Percentiles rank a stretch among this genome's conserved stretches.
Evolutionary conservation across 306 rosid species (phyloP).

Genomic region (Cicer yamashitae): DNA sequence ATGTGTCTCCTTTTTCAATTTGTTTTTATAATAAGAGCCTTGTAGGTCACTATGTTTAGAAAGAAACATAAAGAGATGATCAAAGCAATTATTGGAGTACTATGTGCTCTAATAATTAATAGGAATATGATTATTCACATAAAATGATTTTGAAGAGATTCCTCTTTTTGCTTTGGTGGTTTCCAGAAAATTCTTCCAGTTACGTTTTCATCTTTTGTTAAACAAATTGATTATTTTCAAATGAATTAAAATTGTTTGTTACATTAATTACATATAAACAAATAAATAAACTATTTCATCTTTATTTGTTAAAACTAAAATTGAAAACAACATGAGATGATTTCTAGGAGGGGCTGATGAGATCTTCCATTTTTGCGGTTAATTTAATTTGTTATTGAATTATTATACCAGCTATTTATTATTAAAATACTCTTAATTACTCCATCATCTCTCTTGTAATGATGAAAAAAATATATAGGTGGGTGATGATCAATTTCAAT

Average conservation of each 20-base stretch:
- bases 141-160: neutral
- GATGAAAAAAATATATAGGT: too few species aligned
- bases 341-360: neutral
- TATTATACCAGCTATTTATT: too few species aligned
- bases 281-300: too few species aligned
- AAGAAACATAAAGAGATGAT: conserved; percentile 42
- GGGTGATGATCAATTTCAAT: too few species aligned
- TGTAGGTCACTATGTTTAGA: conserved; percentile 6
- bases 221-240: too few species aligned
- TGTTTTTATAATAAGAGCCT: conserved; percentile 16
- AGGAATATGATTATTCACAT: neutral
- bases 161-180: neutral
- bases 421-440: too few species aligned
- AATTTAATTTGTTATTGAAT: too few species aligned
- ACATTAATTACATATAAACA: too few species aligned
- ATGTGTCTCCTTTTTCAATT: conserved; percentile 25
- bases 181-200: conserved; percentile 7
- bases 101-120: neutral
- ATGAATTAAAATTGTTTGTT: too few species aligned
- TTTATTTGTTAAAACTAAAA: too few species aligned
- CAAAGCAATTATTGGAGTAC: conserved; percentile 34
- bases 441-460: too few species aligned
- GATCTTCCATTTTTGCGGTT: conserved; percentile 10
- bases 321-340: too few species aligned
- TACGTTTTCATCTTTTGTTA: neutral